A percentile compares a stretch with the other conserved stretches of the same genome.
Conservation (phyloP, 441 rosid genomes). For the Capsella rubella region DNA sequence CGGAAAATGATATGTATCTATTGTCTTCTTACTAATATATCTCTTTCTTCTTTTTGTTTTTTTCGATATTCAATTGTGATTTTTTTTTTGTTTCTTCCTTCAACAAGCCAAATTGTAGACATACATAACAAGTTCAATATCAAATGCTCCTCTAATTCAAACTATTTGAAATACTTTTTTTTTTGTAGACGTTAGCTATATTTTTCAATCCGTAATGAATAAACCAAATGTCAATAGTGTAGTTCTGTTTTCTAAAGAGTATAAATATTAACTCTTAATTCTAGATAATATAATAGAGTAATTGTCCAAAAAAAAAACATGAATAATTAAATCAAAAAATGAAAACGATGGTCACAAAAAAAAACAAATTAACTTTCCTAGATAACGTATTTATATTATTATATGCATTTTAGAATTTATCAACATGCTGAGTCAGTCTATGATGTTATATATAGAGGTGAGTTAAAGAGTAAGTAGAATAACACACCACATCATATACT, state of each 20-base stretch:
- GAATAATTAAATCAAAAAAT: constrained; percentile 7
- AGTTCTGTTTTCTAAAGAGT: neutral
- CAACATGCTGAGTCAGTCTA: neutral
- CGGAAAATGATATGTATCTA: constrained; percentile 33
- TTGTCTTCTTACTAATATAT: neutral
- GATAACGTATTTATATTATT: constrained; percentile 10
- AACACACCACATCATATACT: constrained; percentile 24
- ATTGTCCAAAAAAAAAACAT: neutral
- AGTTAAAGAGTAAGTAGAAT: neutral
- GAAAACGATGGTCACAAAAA: neutral
- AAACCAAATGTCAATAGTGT: constrained; percentile 4
- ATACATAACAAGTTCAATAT: neutral
- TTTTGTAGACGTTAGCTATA: neutral
- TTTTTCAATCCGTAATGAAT: constrained; percentile 2
- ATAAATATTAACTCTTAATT: neutral
- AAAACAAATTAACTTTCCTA: constrained; percentile 14
- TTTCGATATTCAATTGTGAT: neutral
- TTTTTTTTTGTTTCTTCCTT: neutral
- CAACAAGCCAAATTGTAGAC: neutral
- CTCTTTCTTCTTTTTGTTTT: neutral
- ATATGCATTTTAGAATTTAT: neutral
- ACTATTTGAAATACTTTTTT: neutral
- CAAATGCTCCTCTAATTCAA: constrained; percentile 1
- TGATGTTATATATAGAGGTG: constrained; percentile 37
- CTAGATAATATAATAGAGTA: neutral